These are phyloP conservation scores for Colletotrichum aenigma DNA, from an alignment of 2,329 filamentous ascomycete genomes.

Conservation along the genomic window DNA sequence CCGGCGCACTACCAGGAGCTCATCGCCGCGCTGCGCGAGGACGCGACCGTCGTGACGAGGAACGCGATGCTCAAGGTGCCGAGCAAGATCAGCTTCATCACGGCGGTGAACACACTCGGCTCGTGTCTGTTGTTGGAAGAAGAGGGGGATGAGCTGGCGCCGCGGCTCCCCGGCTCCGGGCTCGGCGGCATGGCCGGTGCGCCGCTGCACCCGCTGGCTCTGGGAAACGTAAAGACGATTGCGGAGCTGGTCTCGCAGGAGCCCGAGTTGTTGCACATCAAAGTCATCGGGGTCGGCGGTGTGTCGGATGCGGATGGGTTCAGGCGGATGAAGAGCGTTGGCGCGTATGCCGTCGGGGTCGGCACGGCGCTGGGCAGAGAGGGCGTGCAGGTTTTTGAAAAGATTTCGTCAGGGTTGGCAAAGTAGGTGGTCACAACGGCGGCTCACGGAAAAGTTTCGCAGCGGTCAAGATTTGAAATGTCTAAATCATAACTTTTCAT, in stretches of 20 bases:
- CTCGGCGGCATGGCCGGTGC: conserved; percentile 76
- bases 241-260: conserved; percentile 59
- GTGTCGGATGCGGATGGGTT: conserved; percentile 69
- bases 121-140: conserved; percentile 63
- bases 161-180: conserved; percentile 56
- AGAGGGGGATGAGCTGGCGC: conserved; percentile 2
- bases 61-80: conserved; percentile 13
- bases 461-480: neutral
- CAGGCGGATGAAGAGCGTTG: conserved; percentile 68
- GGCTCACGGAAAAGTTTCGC: neutral
- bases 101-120: conserved; percentile 75
- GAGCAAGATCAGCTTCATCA: conserved; percentile 65
- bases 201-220: conserved; percentile 72
- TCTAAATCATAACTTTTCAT: neutral
- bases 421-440: neutral
- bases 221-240: conserved; percentile 79
- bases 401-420: conserved; percentile 44
- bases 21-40: conserved; percentile 48
- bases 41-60: conserved; percentile 7
- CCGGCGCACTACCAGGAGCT: conserved; percentile 66
- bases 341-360: conserved; percentile 70
- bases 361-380: conserved; percentile 71
- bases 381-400: conserved; percentile 66
- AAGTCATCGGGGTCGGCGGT: conserved; percentile 75
- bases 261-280: conserved; percentile 53